Evolutionary conservation across 1,139 yeast species (phyloP), one percentile per base, ranked within the genome.

Genomic region (Nematodospora anomalae): DNA sequence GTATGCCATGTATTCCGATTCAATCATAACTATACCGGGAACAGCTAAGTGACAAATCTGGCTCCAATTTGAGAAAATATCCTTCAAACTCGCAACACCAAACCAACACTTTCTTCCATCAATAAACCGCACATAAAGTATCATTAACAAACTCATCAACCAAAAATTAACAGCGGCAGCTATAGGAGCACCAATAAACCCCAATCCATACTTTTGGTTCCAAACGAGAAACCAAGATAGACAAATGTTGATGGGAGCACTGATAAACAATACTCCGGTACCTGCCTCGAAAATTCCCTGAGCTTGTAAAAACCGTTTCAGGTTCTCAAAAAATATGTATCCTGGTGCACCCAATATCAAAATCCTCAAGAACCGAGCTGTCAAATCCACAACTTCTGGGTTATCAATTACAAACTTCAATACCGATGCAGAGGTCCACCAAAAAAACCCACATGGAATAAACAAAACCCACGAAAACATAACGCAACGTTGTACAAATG

Each of bases 221-320:
- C 95, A 89, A 7, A 89, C 95, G 26, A 89, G 62, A n/a, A 79
- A 53, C 70, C 83, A 87, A 45, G 90, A 86, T 36, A 84, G 55
- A 8, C 79, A 51, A 5, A 85, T 73, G 57, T 90, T 88, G 18
- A 85, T 49, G 0, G 97, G 96, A 0, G 96, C 92, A 50, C 90
- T 79, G 8, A 88, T 60, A 32, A 86, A 67, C 28, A 89, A 62
- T 5, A 88, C 83, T 22, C 85, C 80, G 1, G 95, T 84, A 4
- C 94, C 86, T 0, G 97, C 96, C 51, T 86, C 94, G 65, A 87
- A 89, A 16, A 88, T 85, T 6, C 95, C 95, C 58, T 90, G 97
- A 0, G 95, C 90, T 61, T 89, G 97, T 41, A 90, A 61, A 52
- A 79, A 89, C 44, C 95, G 73, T 56, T 89, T 89, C 20, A 85